A percentile compares a stretch with the other conserved stretches of the same genome.
Conservation (phyloP, 78 protist genomes). For the Dictyostelium intermedium region DNA sequence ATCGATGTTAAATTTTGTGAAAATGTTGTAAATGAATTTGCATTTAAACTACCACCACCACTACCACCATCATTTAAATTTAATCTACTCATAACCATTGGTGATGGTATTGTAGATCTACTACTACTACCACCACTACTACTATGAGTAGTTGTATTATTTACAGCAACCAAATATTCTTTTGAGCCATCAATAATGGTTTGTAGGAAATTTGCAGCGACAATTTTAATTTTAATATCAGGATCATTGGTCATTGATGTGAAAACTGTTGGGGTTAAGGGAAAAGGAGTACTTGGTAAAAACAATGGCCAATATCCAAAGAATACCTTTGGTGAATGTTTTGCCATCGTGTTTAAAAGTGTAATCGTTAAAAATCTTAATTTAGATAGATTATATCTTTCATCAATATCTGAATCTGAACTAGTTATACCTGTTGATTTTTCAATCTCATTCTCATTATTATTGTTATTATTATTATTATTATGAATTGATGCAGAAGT, state of each 20-base stretch:
- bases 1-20: constrained; percentile 56
- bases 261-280: constrained; percentile 25
- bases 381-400: constrained; percentile 28
- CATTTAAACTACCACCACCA: neutral
- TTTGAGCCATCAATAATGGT: constrained; percentile 43
- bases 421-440: constrained; percentile 47
- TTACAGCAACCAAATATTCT: constrained; percentile 36
- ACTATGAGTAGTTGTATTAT: neutral
- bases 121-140: neutral
- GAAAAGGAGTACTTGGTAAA: constrained; percentile 28
- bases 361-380: constrained; percentile 27
- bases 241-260: constrained; percentile 36
- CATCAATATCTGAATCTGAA: constrained; percentile 70
- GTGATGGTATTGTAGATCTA: neutral
- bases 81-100: neutral
- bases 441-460: neutral
- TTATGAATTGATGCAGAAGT: neutral
- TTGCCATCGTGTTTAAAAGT: constrained; percentile 22
- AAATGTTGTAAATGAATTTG: constrained; percentile 26
- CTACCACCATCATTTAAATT: neutral
- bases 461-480: neutral
- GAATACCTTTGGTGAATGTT: constrained; percentile 42
- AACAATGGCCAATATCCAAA: constrained; percentile 53
- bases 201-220: neutral
- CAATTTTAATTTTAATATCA: constrained; percentile 23